phyloP scores from a whole-genome alignment of 1,139 yeast genomes.

The Blastobotrys malaysiensis region DNA sequence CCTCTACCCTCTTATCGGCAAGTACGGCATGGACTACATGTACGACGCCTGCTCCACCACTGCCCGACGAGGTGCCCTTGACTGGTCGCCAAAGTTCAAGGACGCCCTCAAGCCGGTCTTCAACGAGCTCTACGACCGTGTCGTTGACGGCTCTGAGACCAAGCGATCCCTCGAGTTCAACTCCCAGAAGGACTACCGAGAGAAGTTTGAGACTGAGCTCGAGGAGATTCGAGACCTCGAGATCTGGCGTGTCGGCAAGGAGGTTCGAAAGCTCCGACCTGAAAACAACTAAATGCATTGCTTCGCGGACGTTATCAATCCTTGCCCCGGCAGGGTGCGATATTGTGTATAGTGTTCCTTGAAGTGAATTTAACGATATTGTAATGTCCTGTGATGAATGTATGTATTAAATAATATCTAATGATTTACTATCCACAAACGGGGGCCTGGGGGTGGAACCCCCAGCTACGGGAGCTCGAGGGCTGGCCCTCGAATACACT shows the following conservation, averaged over 20 bases:
- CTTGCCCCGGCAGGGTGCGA: neutral
- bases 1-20: conserved; percentile 96
- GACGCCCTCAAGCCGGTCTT: conserved; percentile 98
- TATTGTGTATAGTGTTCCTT: conserved; percentile 10
- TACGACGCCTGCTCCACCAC: conserved; percentile 99
- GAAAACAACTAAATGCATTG: conserved; percentile 69
- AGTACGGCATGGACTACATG: conserved; percentile 99
- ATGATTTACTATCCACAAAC: neutral
- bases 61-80: conserved; percentile 99
- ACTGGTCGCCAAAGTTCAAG: conserved; percentile 99
- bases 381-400: conserved; percentile 9
- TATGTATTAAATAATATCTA: conserved; percentile 2
- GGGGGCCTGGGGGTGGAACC: no score
- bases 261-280: conserved; percentile 98
- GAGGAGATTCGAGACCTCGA: conserved; percentile 92
- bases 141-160: conserved; percentile 95
- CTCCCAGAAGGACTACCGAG: conserved; percentile 97
- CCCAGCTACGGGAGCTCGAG: neutral
- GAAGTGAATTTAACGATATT: conserved; percentile 14
- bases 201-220: conserved; percentile 88
- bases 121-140: conserved; percentile 91
- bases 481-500: neutral
- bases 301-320: neutral
- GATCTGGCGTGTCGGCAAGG: conserved; percentile 99
- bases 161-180: conserved; percentile 97